Evolutionary conservation across 2,329 filamentous ascomycete species (phyloP), one percentile per base, ranked within the genome.

Genomic region (Fusarium avenaceum): DNA sequence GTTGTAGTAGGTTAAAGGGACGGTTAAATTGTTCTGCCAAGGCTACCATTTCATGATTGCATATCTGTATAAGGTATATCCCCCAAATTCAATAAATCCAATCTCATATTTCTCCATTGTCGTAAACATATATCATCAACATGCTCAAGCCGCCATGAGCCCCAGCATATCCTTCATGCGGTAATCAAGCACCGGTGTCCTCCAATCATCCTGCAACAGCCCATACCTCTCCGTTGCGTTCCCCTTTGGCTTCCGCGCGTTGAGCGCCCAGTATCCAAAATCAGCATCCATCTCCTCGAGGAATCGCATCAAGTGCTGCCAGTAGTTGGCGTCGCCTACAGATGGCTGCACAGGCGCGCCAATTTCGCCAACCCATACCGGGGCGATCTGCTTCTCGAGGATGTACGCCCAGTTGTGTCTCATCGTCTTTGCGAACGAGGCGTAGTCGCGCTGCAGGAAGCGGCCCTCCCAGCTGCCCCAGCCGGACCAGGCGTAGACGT

Each of bases 211-310:
- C 63, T 84, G 77, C 19, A 91, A 78, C 24, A 92, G 77, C 4
- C 85, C 84, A 74, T 92, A 91, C 14, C 83, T 82, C 80, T 92
- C 89, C 32, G 78, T 80, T 48, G 79, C 82, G 75, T 89, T 83
- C 38, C 84, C 80, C 58, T 83, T 83, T 11, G 88, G 86, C 77
- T 92, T 91, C 46, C 87, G 81, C 39, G 89, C 87, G 77, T 91
- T 91, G 68, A 91, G 75, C 17, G 89, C 89, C 90, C 89, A 92
- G 77, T 91, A 92, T 8, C 86, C 89, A 79, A 89, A 90, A 70
- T 91, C 89, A 11, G 86, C 87, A 70, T 90, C 87, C 50, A 87
- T 76, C 4, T 80, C 77, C 71, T 83, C 83, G 58, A 91, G 80
- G 75, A 85, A 90, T 28, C 80, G 81, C 79, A 90, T 79, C 76